phyloP scores from a whole-genome alignment of 2,329 filamentous ascomycete species.

The Colletotrichum sp. region DNA sequence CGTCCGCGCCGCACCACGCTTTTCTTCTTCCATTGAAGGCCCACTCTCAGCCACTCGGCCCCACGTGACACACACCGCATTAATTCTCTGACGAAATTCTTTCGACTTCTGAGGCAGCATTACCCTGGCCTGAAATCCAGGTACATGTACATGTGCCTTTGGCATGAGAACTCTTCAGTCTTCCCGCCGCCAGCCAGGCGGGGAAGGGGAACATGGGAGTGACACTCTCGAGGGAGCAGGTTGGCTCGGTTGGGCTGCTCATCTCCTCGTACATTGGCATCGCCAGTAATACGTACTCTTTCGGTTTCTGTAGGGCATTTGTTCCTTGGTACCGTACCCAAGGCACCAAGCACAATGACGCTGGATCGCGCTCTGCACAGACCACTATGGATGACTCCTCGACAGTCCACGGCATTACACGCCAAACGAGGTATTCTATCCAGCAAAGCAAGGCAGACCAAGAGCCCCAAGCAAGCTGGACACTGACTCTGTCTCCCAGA shows the following conservation, averaged over 20 bases:
- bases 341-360: neutral
- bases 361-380: neutral
- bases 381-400: neutral
- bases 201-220: neutral
- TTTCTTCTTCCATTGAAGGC: slow-evolving; percentile 12
- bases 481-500: neutral
- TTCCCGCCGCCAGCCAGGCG: neutral
- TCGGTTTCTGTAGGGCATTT: neutral
- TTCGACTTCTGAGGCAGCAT: neutral
- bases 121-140: neutral
- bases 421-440: neutral
- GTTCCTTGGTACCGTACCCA: neutral
- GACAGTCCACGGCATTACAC: neutral
- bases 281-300: neutral
- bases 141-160: neutral
- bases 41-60: slow-evolving; percentile 16
- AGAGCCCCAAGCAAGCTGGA: neutral
- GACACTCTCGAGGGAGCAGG: neutral
- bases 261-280: neutral
- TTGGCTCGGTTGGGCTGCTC: neutral
- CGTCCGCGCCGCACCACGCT: slow-evolving; percentile 17
- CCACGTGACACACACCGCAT: slow-evolving; percentile 23
- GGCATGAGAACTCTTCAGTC: neutral
- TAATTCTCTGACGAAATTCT: slow-evolving; percentile 8
- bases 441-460: neutral